Evolutionary conservation across 768 basidiomycete species (phyloP), one percentile per base, ranked within the genome.

Genomic region (Russula vinacea): DNA sequence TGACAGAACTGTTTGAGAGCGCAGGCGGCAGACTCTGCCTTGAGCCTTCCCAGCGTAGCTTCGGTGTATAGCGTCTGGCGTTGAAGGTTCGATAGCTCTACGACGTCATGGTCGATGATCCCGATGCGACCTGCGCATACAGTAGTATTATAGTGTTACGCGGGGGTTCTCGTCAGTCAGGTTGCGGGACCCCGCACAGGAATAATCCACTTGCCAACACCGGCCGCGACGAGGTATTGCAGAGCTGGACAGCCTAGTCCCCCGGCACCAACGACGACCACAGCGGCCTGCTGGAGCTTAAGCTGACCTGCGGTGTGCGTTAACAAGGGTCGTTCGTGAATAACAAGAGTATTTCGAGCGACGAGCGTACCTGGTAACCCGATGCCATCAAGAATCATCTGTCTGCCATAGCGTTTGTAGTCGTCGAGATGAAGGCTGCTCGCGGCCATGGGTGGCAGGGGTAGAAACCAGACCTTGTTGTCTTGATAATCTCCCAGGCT

Each of bases 221-320:
- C 97, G 16, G 92, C 90, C 8, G 93, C 92, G 5, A 86, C 92
- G 13, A 99, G 84, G 74, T 98, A 97, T 72, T 97, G 93, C 52
- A 99, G 79, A 45, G 92, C 92, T 53, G 97, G 94, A 74, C 97
- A 98, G 13, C 97, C 97, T 14, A 99, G 80, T 10, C 97, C 97
- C 0, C 97, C 97, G 17, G 95, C 97, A 32, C 97, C 97, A 4
- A 98, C 84, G 4, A 98, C 92, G 17, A 86, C 86, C 2, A 95
- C 86, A 2, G 87, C 86, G 0, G 94, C 84, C 9, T 78, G 70
- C 64, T 85, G 85, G 11, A 99, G 78, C 73, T 87, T 92, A 47
- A 94, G 74, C 74, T 98, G 96, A 22, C 90, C 96, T 95, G 59
- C 8, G 7, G 10, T 10, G 2, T 19, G 4, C 19, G 7, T 44